These are phyloP conservation scores for Penicillium sp. DNA, from an alignment of 2,329 filamentous ascomycete genomes.

Conservation along the genomic window DNA sequence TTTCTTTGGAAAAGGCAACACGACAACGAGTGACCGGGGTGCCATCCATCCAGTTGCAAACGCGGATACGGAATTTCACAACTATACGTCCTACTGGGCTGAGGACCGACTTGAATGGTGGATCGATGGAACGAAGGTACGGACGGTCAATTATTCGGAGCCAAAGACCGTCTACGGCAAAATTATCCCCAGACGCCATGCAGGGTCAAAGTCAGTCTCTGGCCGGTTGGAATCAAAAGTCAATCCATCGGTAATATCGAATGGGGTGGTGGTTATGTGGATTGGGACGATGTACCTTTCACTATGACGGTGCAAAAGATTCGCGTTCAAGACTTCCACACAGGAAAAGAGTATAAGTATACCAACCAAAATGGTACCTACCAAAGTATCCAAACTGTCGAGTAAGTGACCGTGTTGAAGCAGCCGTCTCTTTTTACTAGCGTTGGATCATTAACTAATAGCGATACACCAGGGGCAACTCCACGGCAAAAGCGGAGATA, in stretches of 20 bases:
- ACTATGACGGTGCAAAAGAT: constrained; percentile 72
- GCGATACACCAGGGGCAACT: constrained; percentile 14
- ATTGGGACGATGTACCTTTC: constrained; percentile 69
- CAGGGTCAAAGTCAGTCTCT: constrained; percentile 70
- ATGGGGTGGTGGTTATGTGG: constrained; percentile 71
- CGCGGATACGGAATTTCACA: constrained; percentile 57
- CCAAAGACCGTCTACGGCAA: constrained; percentile 55
- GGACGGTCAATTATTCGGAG: constrained; percentile 64
- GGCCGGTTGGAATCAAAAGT: constrained; percentile 63
- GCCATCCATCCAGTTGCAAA: constrained; percentile 70
- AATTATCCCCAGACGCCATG: constrained; percentile 74
- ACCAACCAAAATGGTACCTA: constrained; percentile 64
- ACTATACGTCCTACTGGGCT: constrained; percentile 67
- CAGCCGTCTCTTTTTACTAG: too few species aligned
- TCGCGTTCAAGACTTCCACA: constrained; percentile 60
- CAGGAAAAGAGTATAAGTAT: constrained; percentile 68
- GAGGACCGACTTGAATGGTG: constrained; percentile 67
- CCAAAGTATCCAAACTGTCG: constrained; percentile 65
- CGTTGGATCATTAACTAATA: neutral
- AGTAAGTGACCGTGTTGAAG: constrained; percentile 29
- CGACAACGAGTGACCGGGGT: constrained; percentile 75
- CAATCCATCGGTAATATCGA: constrained; percentile 55
- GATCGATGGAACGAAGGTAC: constrained; percentile 64
- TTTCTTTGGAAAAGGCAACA: constrained; percentile 92
- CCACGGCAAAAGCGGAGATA: constrained; percentile 13